These are phyloP conservation scores for Gossypium thurberi DNA, from an alignment of 345 rosid species.

Conservation along the genomic window DNA sequence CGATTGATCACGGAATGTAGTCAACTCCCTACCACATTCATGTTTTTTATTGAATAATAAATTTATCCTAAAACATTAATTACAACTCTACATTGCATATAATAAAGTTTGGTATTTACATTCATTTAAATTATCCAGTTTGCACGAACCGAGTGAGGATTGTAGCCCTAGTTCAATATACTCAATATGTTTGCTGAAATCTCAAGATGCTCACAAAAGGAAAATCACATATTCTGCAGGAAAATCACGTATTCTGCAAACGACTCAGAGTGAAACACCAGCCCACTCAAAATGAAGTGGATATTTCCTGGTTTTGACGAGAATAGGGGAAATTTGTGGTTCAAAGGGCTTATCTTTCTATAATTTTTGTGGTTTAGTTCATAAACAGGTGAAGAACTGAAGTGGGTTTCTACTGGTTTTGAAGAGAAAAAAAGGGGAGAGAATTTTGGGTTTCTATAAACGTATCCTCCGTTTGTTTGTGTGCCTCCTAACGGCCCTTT, in stretches of 20 bases:
- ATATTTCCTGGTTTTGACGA: neutral
- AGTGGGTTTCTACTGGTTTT: neutral
- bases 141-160: no score
- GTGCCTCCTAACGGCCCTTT: conserved; percentile 53
- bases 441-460: neutral
- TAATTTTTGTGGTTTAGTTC: neutral
- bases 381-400: neutral
- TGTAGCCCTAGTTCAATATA: no score
- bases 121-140: no score
- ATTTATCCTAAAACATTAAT: no score
- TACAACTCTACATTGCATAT: no score
- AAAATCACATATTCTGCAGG: no score
- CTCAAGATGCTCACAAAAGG: no score
- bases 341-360: neutral
- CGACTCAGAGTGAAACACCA: accelerated
- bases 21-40: no score
- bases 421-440: neutral
- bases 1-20: no score
- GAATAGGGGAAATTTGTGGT: neutral
- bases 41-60: no score
- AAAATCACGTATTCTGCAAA: no score
- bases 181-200: accelerated
- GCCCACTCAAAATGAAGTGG: neutral
- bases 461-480: conserved; percentile 41
- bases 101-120: no score